Conservation (phyloP, 2,329 filamentous ascomycete species). For the Aspergillus quadrilineatus region DNA sequence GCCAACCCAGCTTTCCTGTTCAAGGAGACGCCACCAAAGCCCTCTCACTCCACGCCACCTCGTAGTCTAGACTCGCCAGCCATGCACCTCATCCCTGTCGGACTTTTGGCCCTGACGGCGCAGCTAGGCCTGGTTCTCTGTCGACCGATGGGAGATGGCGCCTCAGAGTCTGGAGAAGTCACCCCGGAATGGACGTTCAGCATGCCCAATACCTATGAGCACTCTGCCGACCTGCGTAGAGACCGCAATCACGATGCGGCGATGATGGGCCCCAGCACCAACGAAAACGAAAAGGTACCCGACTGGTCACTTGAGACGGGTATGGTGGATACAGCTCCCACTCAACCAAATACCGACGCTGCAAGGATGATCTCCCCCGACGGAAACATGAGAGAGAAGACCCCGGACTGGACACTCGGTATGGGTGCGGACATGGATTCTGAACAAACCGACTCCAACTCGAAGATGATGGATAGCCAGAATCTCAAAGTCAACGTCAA, state of each 20-base stretch:
- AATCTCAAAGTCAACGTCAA: too few relatives aligned
- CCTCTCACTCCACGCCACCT: neutral
- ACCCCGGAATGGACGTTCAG: too few relatives aligned
- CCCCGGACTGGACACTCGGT: neutral
- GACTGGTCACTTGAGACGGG: too few relatives aligned
- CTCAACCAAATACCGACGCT: neutral
- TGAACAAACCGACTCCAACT: too few relatives aligned
- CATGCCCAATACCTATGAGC: too few relatives aligned
- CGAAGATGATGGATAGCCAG: neutral
- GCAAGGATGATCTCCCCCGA: neutral
- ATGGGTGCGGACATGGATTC: neutral
- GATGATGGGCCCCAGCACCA: too few relatives aligned
- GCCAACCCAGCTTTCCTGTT: neutral
- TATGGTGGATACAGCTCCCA: neutral
- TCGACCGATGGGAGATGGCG: constrained; percentile 9
- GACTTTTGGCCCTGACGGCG: constrained; percentile 14
- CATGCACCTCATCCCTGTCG: constrained; percentile 10
- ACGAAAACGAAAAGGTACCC: too few relatives aligned
- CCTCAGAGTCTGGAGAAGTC: neutral
- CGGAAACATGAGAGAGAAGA: neutral
- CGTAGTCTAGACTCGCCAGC: neutral
- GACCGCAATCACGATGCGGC: too few relatives aligned
- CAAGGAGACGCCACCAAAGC: neutral
- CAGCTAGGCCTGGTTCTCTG: constrained; percentile 15
- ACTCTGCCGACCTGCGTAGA: too few relatives aligned